Percentiles rank a stretch among this genome's conserved stretches.
Conservation (phyloP, 371 early-diverging fungal genomes). For the Saksenaea oblongispora region DNA sequence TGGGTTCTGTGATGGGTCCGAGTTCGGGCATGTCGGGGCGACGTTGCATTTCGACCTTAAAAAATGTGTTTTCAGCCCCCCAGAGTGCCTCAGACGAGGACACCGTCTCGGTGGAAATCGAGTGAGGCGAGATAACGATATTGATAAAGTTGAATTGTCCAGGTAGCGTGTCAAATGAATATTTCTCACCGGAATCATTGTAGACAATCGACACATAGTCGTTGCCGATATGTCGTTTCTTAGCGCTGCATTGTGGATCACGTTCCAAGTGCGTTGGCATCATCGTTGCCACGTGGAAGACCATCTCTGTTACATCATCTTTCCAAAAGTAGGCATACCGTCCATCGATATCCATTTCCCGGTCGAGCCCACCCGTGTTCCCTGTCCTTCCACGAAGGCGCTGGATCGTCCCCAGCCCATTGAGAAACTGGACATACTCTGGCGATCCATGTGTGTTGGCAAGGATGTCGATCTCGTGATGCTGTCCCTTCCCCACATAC, state of each 20-base stretch:
- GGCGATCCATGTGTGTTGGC: constrained; percentile 84
- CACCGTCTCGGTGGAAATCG: constrained; percentile 46
- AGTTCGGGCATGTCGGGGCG: constrained; percentile 83
- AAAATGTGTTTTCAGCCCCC: constrained; percentile 53
- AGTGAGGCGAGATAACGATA: constrained; percentile 79
- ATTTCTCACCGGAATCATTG: constrained; percentile 84
- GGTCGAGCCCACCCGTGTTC: constrained; percentile 90
- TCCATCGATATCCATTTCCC: constrained; percentile 84
- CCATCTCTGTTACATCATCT: constrained; percentile 85
- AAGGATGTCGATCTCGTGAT: constrained; percentile 81
- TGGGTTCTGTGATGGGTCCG: constrained; percentile 79
- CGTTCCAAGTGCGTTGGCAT: constrained; percentile 83
- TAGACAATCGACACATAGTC: constrained; percentile 93
- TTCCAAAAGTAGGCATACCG: constrained; percentile 80
- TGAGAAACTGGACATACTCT: constrained; percentile 81
- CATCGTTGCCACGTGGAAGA: constrained; percentile 91
- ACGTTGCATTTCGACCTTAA: constrained; percentile 69
- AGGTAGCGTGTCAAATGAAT: constrained; percentile 87
- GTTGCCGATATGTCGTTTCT: constrained; percentile 96
- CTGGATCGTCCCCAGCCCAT: constrained; percentile 75
- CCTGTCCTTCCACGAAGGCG: constrained; percentile 58
- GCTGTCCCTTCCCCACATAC: constrained; percentile 87
- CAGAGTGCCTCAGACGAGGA: constrained; percentile 28
- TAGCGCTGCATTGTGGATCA: constrained; percentile 77
- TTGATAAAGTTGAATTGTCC: constrained; percentile 95